Evolutionary conservation across 306 rosid genomes (phyloP).

Genomic region (Vigna mungo): DNA sequence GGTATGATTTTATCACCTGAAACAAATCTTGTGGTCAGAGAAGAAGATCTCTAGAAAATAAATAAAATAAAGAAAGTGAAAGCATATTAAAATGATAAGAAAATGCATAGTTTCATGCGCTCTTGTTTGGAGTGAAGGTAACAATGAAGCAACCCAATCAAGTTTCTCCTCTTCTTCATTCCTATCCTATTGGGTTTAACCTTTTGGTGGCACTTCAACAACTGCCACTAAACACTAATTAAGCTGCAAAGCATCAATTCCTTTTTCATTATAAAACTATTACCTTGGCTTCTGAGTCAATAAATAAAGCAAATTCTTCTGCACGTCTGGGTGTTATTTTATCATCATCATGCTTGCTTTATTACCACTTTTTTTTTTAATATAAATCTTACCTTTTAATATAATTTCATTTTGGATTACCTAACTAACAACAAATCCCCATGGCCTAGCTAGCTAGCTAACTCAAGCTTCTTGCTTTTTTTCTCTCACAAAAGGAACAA

Average conservation of each 20-base stretch:
- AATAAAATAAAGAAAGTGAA: slow-evolving; percentile 41
- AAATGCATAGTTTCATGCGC: slow-evolving; percentile 57
- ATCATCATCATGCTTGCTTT: slow-evolving; percentile 75
- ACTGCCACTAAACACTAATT: slow-evolving; percentile 43
- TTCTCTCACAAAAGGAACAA: slow-evolving; percentile 42
- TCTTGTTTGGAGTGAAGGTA: slow-evolving; percentile 94
- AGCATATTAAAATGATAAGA: slow-evolving; percentile 47
- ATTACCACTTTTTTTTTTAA: slow-evolving; percentile 10
- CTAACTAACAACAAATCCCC: slow-evolving; percentile 44
- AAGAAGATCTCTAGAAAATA: slow-evolving; percentile 61
- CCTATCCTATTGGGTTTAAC: slow-evolving; percentile 69
- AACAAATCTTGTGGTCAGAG: slow-evolving; percentile 73
- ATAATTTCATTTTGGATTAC: slow-evolving; percentile 31
- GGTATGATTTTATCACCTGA: slow-evolving; percentile 80
- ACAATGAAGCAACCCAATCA: slow-evolving; percentile 73
- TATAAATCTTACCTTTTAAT: slow-evolving; percentile 5
- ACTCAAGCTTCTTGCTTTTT: slow-evolving; percentile 37
- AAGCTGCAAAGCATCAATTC: slow-evolving; percentile 55
- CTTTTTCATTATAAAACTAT: slow-evolving; percentile 34
- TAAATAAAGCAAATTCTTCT: slow-evolving; percentile 42
- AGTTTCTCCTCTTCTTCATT: slow-evolving; percentile 42
- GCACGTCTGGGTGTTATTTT: slow-evolving; percentile 75
- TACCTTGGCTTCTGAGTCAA: neutral
- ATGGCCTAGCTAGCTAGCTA: slow-evolving; percentile 1
- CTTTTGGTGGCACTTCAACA: slow-evolving; percentile 70